Evolutionary conservation across 2,329 filamentous ascomycete species (phyloP).

Genomic region (Alternaria ventricosa): DNA sequence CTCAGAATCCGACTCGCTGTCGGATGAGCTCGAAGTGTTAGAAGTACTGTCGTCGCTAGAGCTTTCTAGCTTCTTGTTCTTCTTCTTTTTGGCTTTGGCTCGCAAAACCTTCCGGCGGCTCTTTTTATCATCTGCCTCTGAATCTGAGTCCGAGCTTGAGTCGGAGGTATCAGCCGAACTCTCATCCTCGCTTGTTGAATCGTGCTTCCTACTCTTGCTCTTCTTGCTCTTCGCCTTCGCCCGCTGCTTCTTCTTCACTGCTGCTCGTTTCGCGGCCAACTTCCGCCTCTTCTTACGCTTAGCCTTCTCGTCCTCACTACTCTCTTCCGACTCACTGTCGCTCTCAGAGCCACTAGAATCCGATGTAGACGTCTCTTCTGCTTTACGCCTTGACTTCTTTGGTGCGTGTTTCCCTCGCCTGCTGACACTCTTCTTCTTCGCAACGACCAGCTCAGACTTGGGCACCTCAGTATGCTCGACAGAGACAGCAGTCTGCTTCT

Average conservation of each 20-base stretch:
- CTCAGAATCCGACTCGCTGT: slow-evolving; percentile 22
- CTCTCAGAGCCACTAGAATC: slow-evolving; percentile 28
- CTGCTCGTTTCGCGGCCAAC: slow-evolving; percentile 15
- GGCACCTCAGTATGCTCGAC: slow-evolving; percentile 12
- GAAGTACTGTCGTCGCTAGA: slow-evolving; percentile 28
- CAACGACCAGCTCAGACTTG: slow-evolving; percentile 7
- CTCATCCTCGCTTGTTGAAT: slow-evolving; percentile 22
- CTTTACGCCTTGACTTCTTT: slow-evolving; percentile 28
- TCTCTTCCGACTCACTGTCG: slow-evolving; percentile 26
- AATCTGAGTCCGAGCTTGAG: slow-evolving; percentile 26
- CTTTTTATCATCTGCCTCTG: slow-evolving; percentile 15
- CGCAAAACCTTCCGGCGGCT: slow-evolving; percentile 22
- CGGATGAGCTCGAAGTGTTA: slow-evolving; percentile 16
- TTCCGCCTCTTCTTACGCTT: slow-evolving; percentile 32
- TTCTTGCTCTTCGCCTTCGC: slow-evolving; percentile 31
- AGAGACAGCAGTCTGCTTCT: slow-evolving; percentile 6
- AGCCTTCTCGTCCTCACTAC: slow-evolving; percentile 27
- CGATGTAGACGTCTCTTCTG: slow-evolving; percentile 27
- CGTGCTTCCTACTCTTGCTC: slow-evolving; percentile 30
- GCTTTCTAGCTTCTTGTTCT: slow-evolving; percentile 28
- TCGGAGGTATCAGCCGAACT: slow-evolving; percentile 23
- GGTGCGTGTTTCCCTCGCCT: slow-evolving; percentile 19
- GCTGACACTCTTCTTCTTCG: slow-evolving; percentile 12
- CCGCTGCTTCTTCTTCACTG: slow-evolving; percentile 28
- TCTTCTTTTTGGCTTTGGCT: slow-evolving; percentile 31